Base-by-base conservation (phyloP, 148 eudicot species). In the Amaranthus palmeri region DNA sequence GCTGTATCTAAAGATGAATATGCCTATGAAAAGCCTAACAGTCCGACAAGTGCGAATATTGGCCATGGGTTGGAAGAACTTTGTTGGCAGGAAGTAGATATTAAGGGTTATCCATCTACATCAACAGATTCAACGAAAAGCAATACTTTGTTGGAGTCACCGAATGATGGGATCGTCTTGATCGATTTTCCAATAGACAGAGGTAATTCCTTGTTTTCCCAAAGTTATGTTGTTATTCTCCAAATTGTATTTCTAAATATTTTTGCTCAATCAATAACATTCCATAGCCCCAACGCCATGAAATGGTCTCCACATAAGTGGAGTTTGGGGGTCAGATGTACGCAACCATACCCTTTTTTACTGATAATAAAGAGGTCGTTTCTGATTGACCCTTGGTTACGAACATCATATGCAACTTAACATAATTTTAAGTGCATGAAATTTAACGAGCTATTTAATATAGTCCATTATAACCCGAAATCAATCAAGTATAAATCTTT, bases 61-160 rank as follows among this genome's bases (percentile, higher is more conserved):
- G 83, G 83, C 68, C 86, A 83, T 82, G 90, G 86, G 55, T 69
- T 84, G 57, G 88, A 86, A 73, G 91, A 84, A 63, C 83, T 88
- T 67, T 78, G 77, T 55, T 80, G 88, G 86, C 81, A 82, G 69
- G 73, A 70, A 50, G 68, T 78, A 74, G 84, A 83, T 63, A 74
- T 49, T 42, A 80, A 67, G 10, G 55, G 65, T 47, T 71, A 79
- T 68, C 66, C 54, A 54, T 59, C 72, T 68, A 36, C 60, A 52
- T 43, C 72, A 61, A 11, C 79, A 49, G 85, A 80, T 36, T 72
- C 65, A 15, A 79, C 67, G 54, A 65, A 70, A 68, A 56, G 77
- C 14, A 15, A 49, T 56, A 73, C 77, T 67, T 81, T 73, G 56
- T 80, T 70, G 64, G 79, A 76, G 61, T 72, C 85, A 53, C 70